Evolutionary conservation across 768 basidiomycete species (phyloP), one percentile per base, ranked within the genome.

Genomic region (Lentinula sp.): DNA sequence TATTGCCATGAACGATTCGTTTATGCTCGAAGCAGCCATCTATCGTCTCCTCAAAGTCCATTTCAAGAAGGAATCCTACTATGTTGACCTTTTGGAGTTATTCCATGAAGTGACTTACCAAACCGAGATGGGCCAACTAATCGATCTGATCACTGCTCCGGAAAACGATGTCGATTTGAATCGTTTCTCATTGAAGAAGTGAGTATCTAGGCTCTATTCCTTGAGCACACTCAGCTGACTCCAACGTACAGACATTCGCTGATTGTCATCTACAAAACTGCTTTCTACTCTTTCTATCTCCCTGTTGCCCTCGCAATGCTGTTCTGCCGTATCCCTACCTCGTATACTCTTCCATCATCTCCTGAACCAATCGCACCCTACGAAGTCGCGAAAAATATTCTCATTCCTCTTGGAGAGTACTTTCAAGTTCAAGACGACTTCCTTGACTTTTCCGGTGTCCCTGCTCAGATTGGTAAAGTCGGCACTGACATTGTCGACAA

Each of bases 361-460:
- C 37, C 59, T 10, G 13, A 28, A 6, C 48, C 59, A 7, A 40
- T 43, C 21, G 40, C 31, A 4, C 57, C 62, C 5, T 63, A 63
- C 52, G 28, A 40, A 9, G 37, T 45, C 10, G 57, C 62, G 10
- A 43, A 84, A 40, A 81, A 84, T 49, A 95, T 99, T 71, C 84
- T 98, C 45, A 76, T 98, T 59, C 92, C 92, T 4, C 82, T 98
- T 60, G 96, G 96, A 52, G 95, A 97, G 74, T 99, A 98, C 76
- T 98, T 98, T 86, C 96, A 99, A 75, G 82, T 96, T 62, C 96
- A 99, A 74, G 96, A 98, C 71, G 96, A 98, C 75, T 98, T 88
- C 75, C 84, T 98, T 67, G 97, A 99, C 74, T 97, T 85, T 71
- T 87, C 90, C 18, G 94, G 88, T 4, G 84, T 91, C 7, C 93